phyloP scores from a whole-genome alignment of 2,329 filamentous ascomycete species.

The Cladosporium sp. region DNA sequence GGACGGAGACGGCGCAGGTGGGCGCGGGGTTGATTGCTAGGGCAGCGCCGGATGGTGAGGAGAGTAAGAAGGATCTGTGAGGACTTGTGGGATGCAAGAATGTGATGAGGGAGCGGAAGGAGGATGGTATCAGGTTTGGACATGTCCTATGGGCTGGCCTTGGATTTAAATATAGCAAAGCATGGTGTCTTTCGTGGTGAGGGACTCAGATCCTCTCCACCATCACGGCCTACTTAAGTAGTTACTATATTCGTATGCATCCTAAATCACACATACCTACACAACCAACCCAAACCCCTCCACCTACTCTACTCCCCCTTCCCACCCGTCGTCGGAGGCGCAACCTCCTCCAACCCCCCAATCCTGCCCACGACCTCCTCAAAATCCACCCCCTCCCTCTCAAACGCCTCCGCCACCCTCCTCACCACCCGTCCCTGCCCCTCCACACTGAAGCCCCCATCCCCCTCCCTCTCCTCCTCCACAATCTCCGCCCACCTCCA shows the following conservation, averaged over 20 bases:
- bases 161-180: too few species aligned
- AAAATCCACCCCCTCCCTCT: slow-evolving; percentile 73
- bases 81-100: too few species aligned
- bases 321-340: background rate
- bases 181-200: too few species aligned
- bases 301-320: too few species aligned
- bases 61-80: slow-evolving; percentile 34
- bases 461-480: slow-evolving; percentile 76
- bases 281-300: too few species aligned
- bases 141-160: too few species aligned
- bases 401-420: slow-evolving; percentile 73
- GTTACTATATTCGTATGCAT: too few species aligned
- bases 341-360: slow-evolving; percentile 55
- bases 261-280: too few species aligned
- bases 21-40: slow-evolving; percentile 50
- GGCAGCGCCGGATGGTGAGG: slow-evolving; percentile 19
- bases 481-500: slow-evolving; percentile 91
- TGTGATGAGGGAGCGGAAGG: too few species aligned
- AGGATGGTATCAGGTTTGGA: too few species aligned
- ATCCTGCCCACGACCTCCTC: slow-evolving; percentile 72
- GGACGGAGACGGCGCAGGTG: slow-evolving; percentile 48
- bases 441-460: slow-evolving; percentile 75
- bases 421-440: slow-evolving; percentile 67
- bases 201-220: too few species aligned
- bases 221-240: too few species aligned